phyloP scores from a whole-genome alignment of 1,284 basidiomycete species.

The Ceratorhiza oryzae-sativae region DNA sequence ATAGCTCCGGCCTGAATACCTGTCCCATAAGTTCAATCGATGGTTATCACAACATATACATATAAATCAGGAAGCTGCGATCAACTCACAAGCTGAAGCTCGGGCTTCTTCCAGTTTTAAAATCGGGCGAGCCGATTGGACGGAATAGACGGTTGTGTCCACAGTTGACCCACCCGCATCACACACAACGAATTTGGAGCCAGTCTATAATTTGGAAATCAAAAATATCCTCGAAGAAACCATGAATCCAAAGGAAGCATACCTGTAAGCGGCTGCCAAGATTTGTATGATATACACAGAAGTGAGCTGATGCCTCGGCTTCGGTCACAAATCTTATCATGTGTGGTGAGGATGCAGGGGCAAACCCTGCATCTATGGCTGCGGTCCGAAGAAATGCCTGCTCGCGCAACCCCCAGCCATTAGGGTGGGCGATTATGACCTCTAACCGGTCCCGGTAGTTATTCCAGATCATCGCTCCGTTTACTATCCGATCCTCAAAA shows the following conservation, averaged over 20 bases:
- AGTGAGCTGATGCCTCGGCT: conserved; percentile 41
- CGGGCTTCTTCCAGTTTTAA: conserved; percentile 36
- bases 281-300: neutral
- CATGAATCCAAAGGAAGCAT: neutral
- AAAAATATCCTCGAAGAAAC: too few species aligned
- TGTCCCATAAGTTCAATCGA: neutral
- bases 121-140: neutral
- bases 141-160: conserved; percentile 41
- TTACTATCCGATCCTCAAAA: conserved; percentile 30
- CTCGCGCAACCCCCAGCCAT: conserved; percentile 39
- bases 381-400: conserved; percentile 40
- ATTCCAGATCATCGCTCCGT: conserved; percentile 32
- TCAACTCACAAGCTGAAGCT: conserved; percentile 34
- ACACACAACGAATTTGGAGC: conserved; percentile 35
- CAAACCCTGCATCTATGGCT: conserved; percentile 31
- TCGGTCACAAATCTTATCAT: conserved; percentile 40
- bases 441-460: neutral
- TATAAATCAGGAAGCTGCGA: too few species aligned
- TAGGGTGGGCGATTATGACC: conserved; percentile 41
- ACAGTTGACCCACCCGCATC: conserved; percentile 45
- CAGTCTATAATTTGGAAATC: conserved; percentile 19
- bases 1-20: conserved; percentile 38
- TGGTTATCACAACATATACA: too few species aligned
- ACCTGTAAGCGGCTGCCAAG: neutral
- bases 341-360: conserved; percentile 1